These are phyloP conservation scores for Pelagophyceae sp. DNA, from an alignment of 352 stramenopile genomes.

Conservation along the genomic window DNA sequence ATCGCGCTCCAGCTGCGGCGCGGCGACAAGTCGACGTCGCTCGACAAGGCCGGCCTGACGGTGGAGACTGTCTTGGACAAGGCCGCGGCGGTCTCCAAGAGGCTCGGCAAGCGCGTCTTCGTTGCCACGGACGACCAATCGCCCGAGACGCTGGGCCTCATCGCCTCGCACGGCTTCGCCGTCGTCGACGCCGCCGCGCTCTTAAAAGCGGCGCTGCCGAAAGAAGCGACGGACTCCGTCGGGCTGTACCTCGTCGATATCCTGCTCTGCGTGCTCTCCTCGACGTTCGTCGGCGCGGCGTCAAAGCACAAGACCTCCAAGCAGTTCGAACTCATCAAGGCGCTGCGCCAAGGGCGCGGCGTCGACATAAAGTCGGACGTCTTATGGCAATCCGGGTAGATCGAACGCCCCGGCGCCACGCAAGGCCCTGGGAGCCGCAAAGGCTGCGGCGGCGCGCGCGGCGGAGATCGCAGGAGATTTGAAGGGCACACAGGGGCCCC, in stretches of 20 bases:
- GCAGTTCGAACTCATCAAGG: constrained; percentile 15
- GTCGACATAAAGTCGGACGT: not conserved
- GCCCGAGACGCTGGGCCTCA: not conserved
- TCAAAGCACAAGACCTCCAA: constrained; percentile 2
- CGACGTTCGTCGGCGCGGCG: not conserved
- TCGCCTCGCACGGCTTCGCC: not conserved
- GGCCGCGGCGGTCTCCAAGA: not conserved
- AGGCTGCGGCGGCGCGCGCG: too few relatives aligned
- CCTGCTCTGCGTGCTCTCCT: not conserved
- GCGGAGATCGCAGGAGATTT: too few relatives aligned
- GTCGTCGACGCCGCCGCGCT: not conserved
- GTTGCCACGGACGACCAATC: constrained; percentile 18
- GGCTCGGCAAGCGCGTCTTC: not conserved
- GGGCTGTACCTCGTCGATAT: not conserved
- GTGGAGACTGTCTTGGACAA: not conserved
- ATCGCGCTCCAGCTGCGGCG: constrained; percentile 8
- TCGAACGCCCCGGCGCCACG: not conserved
- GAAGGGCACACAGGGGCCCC: too few relatives aligned
- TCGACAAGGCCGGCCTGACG: constrained; percentile 4
- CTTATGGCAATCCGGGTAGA: too few relatives aligned
- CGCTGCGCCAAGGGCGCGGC: not conserved
- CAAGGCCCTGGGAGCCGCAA: too few relatives aligned
- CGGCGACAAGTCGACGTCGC: not conserved
- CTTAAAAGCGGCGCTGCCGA: not conserved
- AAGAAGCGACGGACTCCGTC: not conserved